Base-by-base conservation (phyloP, 2,329 filamentous ascomycete genomes). In the Neonectria sp. region DNA sequence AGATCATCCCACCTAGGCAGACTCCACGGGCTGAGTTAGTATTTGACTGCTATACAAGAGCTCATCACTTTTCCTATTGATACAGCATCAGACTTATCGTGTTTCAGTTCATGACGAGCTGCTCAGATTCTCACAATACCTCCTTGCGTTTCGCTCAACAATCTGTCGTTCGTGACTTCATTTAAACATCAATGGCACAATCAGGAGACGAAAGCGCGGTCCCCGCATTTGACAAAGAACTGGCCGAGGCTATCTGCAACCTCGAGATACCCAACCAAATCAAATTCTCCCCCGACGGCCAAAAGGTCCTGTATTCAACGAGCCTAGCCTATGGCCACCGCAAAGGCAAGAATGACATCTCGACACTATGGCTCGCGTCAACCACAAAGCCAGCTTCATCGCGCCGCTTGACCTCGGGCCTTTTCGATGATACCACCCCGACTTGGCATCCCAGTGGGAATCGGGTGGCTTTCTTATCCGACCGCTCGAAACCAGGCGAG, bases 401-500 rank as follows among this genome's bases (percentile, higher is more conserved):
- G 0, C 59, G 70, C 0, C 55, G 59, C n/a, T 17, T 72, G 3
- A 72, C 70, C 0, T 64, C 61, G 0, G 67, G 70, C 2, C 27
- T 55, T 0, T 66, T 24, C 11, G 25, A 58, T 4, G 70, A 72
- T 11, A 59, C 31, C 3, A 5, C 0, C 0, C 70, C 70, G 1
- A 29, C 43, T 5, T 72, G 70, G 70, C 58, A 68, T 9, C 69
- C 69, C 9, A 52, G 17, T 2, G 64, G 67, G 3, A 61, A 60
- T 1, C 62, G 55, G 1, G 4, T 72, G 0, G 61, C 61, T 0
- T 72, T 72, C 25, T 4, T 72, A 9, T 72, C 70, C 1, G 70
- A 72, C 11, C 67, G 70, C 5, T 29, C 52, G 0, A 81, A 80
- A 40, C 70, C 73, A 3, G 68, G 73, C 3, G 78, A 79, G 27